Evolutionary conservation across 257 asterid genomes (phyloP).

Genomic region (Echites panduratus): DNA sequence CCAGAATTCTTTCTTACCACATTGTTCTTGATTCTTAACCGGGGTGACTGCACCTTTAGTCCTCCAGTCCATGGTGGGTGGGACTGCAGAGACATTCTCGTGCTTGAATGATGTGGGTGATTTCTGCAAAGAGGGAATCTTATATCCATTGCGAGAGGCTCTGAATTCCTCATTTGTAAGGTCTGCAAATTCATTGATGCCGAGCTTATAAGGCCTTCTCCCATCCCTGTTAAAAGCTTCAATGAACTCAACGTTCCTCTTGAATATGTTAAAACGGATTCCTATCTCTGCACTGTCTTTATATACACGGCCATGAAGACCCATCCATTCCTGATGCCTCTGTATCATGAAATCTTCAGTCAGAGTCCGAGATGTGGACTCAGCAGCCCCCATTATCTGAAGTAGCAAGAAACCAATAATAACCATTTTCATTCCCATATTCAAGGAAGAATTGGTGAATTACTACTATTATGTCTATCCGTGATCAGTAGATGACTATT

Average conservation of each 20-base stretch:
- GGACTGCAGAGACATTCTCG: slow-evolving; percentile 16
- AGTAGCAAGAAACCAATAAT: slow-evolving; percentile 1
- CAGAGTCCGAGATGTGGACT: slow-evolving; percentile 10
- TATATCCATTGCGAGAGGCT: slow-evolving; percentile 14
- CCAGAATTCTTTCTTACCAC: slow-evolving; percentile 11
- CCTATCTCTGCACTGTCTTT: slow-evolving; percentile 10
- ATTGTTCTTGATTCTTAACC: slow-evolving; percentile 20
- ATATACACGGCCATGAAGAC: slow-evolving; percentile 19
- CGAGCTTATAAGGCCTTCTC: slow-evolving; percentile 17
- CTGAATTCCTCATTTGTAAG: slow-evolving; percentile 18
- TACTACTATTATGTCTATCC: too few species aligned
- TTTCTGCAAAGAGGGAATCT: not conserved
- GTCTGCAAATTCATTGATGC: slow-evolving; percentile 20
- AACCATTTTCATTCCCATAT: not conserved
- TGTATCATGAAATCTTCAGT: not conserved
- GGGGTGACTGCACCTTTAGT: slow-evolving; percentile 25
- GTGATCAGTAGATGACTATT: not conserved
- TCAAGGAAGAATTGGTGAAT: not conserved
- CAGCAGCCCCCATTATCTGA: slow-evolving; percentile 7
- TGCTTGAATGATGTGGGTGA: slow-evolving; percentile 11
- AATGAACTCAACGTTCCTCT: slow-evolving; percentile 6
- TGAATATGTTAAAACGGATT: slow-evolving; percentile 17
- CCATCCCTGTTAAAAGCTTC: slow-evolving; percentile 17
- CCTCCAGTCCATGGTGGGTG: slow-evolving; percentile 22
- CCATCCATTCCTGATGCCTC: slow-evolving; percentile 18